Base-by-base conservation (phyloP, 2,329 filamentous ascomycete genomes). In the Stagonosporopsis rhizophila region DNA sequence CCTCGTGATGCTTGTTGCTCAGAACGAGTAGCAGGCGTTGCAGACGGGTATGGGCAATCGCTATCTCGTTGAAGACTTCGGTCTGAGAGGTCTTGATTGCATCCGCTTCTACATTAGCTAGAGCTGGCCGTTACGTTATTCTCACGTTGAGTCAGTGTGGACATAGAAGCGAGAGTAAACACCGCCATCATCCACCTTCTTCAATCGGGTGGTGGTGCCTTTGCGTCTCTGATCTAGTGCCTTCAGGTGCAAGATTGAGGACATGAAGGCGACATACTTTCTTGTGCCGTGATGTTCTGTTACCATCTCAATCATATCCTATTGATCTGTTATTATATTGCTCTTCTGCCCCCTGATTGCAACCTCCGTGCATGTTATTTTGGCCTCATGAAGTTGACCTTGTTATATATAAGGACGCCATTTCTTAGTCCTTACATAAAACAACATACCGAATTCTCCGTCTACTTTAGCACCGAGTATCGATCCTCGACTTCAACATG, bases 71-170 rank as follows among this genome's bases (percentile, higher is more conserved):
- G 46, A 45, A n/a, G 42, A 42, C 47, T 38, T 23, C 30, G 15
- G 47, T 46, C 47, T 30, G 41, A 44, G 47, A 49, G 37, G 22
- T 34, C 28, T 44, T 23, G 39, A 12, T 46, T 50, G 44, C 20
- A 58, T 67, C 60, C 59, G 75, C 75, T 75, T 74, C 72, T 66
- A 73, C 70, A 70, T 72, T 72, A 71, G 75, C 75, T 78, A 78
- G 75, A 78, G 75, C 75, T 71, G 67, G 69, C 64, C 75, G 61
- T 64, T 68, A 70, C 67, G 73, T 64, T 68, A 69, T 68, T 62
- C 49, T 63, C 59, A 74, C 71, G 75, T 62, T 72, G 62, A 67
- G 65, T 69, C 66, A 77, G 75, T 78, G 75, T 78, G 75, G 74
- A 78, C 75, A 78, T 69, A 65, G 72, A 75, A 75, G 75, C 75